These are phyloP conservation scores for Jackrogersella multiformis DNA, from an alignment of 495 filamentous ascomycete species.

Conservation along the genomic window DNA sequence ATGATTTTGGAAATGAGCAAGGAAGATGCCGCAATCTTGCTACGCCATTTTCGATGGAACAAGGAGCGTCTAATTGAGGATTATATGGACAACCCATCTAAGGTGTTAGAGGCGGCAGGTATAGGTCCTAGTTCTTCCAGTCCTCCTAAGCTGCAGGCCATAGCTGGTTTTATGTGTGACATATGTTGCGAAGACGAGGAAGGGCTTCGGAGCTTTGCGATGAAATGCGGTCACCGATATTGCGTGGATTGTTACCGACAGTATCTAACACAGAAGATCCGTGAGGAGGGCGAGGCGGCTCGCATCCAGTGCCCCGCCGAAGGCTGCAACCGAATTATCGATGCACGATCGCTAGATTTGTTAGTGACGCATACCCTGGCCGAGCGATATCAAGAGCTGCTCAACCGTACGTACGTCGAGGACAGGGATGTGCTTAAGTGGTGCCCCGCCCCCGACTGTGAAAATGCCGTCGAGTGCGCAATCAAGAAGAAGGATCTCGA, in stretches of 20 bases:
- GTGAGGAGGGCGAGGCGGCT: conserved; percentile 92
- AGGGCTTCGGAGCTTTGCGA: conserved; percentile 86
- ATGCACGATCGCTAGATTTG: conserved; percentile 85
- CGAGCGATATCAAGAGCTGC: conserved; percentile 81
- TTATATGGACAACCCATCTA: conserved; percentile 85
- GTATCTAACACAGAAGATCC: conserved; percentile 90
- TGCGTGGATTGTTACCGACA: conserved; percentile 93
- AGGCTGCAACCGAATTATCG: conserved; percentile 87
- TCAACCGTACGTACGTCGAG: conserved; percentile 95
- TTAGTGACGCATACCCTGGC: conserved; percentile 79
- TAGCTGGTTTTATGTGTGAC: conserved; percentile 85
- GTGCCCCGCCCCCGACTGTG: conserved; percentile 96
- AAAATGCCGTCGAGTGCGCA: conserved; percentile 87
- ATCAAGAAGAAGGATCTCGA: conserved; percentile 86
- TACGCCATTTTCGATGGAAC: conserved; percentile 92
- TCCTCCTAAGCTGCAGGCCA: conserved; percentile 70
- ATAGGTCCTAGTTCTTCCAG: conserved; percentile 71
- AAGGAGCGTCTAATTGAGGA: conserved; percentile 92
- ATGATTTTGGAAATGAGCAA: conserved; percentile 85
- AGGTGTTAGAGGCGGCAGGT: conserved; percentile 86
- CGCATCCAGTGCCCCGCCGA: conserved; percentile 93
- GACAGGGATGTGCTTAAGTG: conserved; percentile 94
- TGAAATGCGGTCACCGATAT: conserved; percentile 96
- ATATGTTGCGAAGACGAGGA: conserved; percentile 94
- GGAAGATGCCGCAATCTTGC: conserved; percentile 86